Evolutionary conservation across 495 filamentous ascomycete species (phyloP).

Genomic region (Hypomontagnella submonticulosa): DNA sequence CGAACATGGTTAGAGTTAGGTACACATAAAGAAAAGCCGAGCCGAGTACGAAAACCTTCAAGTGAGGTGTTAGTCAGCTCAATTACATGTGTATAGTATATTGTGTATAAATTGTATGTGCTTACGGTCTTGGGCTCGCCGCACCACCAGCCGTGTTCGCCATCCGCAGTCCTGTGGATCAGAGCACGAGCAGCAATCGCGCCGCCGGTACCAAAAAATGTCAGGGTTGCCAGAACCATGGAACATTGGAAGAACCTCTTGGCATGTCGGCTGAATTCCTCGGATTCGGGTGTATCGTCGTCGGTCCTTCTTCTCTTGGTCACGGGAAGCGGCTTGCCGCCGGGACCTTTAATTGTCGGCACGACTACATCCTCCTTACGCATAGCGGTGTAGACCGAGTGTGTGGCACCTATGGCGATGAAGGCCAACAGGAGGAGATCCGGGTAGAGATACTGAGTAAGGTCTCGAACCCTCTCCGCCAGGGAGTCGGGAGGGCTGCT

Average conservation of each 20-base stretch:
- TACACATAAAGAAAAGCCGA: slow-evolving; percentile 69
- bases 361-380: slow-evolving; percentile 54
- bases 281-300: slow-evolving; percentile 44
- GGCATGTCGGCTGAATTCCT: slow-evolving; percentile 66
- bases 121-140: slow-evolving; percentile 85
- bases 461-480: slow-evolving; percentile 50
- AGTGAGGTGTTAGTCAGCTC: no score
- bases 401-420: slow-evolving; percentile 53
- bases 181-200: slow-evolving; percentile 84
- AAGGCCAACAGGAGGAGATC: slow-evolving; percentile 57
- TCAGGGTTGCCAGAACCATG: slow-evolving; percentile 71
- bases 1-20: slow-evolving; percentile 80
- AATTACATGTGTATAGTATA: no score
- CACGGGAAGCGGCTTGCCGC: slow-evolving; percentile 81
- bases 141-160: slow-evolving; percentile 85
- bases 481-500: slow-evolving; percentile 45
- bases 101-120: slow-evolving; percentile 28
- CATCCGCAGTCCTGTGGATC: slow-evolving; percentile 39
- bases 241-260: slow-evolving; percentile 80
- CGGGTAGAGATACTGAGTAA: slow-evolving; percentile 58
- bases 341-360: slow-evolving; percentile 68
- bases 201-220: slow-evolving; percentile 77
- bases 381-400: slow-evolving; percentile 57
- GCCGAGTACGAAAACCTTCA: slow-evolving; percentile 81
- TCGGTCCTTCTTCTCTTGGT: slow-evolving; percentile 59